Evolutionary conservation across 345 rosid genomes (phyloP).

Genomic region (Linum tenue): DNA sequence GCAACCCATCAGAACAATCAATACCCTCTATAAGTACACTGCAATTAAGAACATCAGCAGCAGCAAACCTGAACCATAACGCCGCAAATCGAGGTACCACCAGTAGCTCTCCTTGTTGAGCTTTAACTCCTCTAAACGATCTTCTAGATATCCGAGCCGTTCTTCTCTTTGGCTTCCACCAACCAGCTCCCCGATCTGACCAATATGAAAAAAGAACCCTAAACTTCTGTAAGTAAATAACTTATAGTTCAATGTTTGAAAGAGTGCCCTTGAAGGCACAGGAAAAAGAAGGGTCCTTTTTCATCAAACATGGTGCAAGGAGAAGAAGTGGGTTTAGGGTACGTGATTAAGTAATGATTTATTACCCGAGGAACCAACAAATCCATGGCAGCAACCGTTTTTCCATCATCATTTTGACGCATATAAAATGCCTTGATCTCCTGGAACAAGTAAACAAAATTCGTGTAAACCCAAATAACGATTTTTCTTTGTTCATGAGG

Average conservation of each 20-base stretch:
- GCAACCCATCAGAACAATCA: background rate
- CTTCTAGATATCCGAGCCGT: conserved; percentile 73
- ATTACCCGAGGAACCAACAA: conserved; percentile 92
- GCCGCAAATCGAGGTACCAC: conserved; percentile 98
- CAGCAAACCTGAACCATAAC: conserved; percentile 84
- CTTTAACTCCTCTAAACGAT: conserved; percentile 63
- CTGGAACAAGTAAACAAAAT: conserved; percentile 26
- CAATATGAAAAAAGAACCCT: conserved; percentile 5
- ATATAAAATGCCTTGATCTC: conserved; percentile 97
- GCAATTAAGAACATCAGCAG: background rate
- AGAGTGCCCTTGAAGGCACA: no score
- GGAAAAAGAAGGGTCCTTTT: background rate
- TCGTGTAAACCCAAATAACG: background rate
- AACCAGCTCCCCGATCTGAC: conserved; percentile 82
- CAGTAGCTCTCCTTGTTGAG: conserved; percentile 77
- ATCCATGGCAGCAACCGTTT: conserved; percentile 99
- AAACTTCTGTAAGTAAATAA: background rate
- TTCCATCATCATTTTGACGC: conserved; percentile 95
- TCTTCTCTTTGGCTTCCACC: conserved; percentile 99
- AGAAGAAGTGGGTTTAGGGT: no score
- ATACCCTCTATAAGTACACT: background rate
- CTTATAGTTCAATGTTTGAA: background rate
- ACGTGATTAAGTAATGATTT: background rate
- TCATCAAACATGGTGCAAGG: background rate
- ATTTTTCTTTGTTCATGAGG: background rate